Base-by-base conservation (phyloP, 768 basidiomycete species). In the Suillus hirtellus region DNA sequence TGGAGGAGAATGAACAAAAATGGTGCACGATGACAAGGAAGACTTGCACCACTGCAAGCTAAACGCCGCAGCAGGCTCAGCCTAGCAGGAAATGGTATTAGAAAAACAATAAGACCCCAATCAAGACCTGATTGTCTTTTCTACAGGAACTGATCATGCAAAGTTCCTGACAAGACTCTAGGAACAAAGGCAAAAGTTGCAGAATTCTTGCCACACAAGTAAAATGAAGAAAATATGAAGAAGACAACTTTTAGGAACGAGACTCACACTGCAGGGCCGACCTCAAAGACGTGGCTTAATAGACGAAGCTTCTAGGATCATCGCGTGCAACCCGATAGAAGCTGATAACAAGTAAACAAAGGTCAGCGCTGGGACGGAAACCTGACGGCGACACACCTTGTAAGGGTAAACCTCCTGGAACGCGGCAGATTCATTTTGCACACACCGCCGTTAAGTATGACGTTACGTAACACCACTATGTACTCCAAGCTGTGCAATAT, bases 21-120 rank as follows among this genome's bases (percentile, higher is more conserved):
- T 8, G 31, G 27, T 49, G 47, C 15, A 67, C 54, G 24, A 44
- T 14, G 40, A 63, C 50, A 59, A 53, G 63, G 60, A 63, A 42
- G 38, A 50, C 40, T 17, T 42, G 40, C 56, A 42, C 56, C 10
- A 10, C 56, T 43, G 24, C 15, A 27, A 17, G 38, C 55, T 9
- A 38, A 8, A 56, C 54, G 21, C 54, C 38, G 55, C 21, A 21
- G 8, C 14, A 38, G 21, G 21, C 37, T 56, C 21, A 40, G 21
- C 50, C 37, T 38, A 12, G 11, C 46, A 56, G n/a, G 40, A 42
- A 58, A 31, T 19, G 24, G 24, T 24, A 27, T 56, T 56, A 11
- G 24, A 56, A 42, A 53, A 27, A 11, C 9, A 42, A 11, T 31
- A 42, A 38, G 56, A 19, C 24, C 27, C 40, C 24, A 27, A 58